A percentile compares a stretch with the other conserved stretches of the same genome.
These are phyloP conservation scores for Cladosporium sp. DNA, from an alignment of 2,329 filamentous ascomycete species.

Conservation along the genomic window DNA sequence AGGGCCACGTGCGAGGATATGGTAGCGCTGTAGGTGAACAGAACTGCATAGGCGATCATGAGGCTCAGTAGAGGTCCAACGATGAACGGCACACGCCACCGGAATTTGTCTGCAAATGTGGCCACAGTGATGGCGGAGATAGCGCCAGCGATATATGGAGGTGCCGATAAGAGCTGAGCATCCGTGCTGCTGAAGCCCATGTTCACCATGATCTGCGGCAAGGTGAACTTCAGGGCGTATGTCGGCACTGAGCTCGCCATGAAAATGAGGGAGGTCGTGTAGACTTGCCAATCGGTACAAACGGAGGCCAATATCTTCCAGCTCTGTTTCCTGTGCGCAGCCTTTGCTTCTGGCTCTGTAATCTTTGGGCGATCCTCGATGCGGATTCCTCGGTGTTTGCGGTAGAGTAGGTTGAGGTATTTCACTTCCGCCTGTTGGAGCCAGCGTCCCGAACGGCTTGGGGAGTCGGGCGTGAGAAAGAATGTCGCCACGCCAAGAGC, in stretches of 20 bases:
- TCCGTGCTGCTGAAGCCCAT: slow-evolving; percentile 27
- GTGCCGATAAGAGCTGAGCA: slow-evolving; percentile 30
- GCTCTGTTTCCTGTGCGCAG: background rate
- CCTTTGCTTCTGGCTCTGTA: slow-evolving; percentile 16
- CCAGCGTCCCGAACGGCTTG: slow-evolving; percentile 51
- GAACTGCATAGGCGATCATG: slow-evolving; percentile 31
- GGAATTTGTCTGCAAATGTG: slow-evolving; percentile 34
- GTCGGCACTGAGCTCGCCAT: slow-evolving; percentile 28
- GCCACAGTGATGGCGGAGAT: slow-evolving; percentile 34
- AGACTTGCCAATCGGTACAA: slow-evolving; percentile 29
- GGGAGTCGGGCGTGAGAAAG: slow-evolving; percentile 53
- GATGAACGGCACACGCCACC: slow-evolving; percentile 36
- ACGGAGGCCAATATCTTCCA: background rate
- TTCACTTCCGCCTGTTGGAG: slow-evolving; percentile 64
- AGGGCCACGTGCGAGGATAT: slow-evolving; percentile 18
- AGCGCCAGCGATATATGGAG: slow-evolving; percentile 34
- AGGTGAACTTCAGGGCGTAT: slow-evolving; percentile 39
- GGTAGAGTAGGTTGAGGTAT: slow-evolving; percentile 65
- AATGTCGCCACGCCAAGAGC: slow-evolving; percentile 48
- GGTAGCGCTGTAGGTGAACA: slow-evolving; percentile 25
- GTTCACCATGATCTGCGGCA: slow-evolving; percentile 52
- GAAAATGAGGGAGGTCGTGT: slow-evolving; percentile 27
- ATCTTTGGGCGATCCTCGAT: slow-evolving; percentile 14
- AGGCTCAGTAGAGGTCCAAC: slow-evolving; percentile 28
- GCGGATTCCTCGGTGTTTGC: slow-evolving; percentile 54